Conservation (phyloP, 2,329 filamentous ascomycete species). For the Gremmenia infestans region DNA sequence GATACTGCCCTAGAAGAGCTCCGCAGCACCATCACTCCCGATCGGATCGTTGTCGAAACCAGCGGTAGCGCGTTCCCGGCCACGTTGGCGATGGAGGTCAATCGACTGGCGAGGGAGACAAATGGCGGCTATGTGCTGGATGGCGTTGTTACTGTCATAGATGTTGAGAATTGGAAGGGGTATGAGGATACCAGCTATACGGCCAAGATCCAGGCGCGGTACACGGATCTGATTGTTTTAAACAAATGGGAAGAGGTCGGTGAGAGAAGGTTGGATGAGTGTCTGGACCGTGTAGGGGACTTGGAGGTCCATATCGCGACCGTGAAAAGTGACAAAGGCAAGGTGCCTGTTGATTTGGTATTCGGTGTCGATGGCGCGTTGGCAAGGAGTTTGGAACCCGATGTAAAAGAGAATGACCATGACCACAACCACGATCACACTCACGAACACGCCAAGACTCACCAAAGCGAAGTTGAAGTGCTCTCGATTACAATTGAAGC, state of each 20-base stretch:
- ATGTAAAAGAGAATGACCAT: constrained; percentile 32
- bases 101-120: constrained; percentile 53
- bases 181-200: constrained; percentile 69
- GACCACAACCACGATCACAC: constrained; percentile 64
- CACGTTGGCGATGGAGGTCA: constrained; percentile 67
- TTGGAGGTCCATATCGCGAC: constrained; percentile 63
- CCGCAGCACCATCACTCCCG: constrained; percentile 52
- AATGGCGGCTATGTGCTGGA: constrained; percentile 56
- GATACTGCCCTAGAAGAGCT: constrained; percentile 75
- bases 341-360: constrained; percentile 71
- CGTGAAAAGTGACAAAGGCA: constrained; percentile 79
- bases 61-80: constrained; percentile 61
- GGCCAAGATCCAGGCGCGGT: constrained; percentile 65
- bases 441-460: constrained; percentile 42
- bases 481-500: constrained; percentile 69
- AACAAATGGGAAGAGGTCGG: constrained; percentile 66
- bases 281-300: constrained; percentile 61
- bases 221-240: constrained; percentile 67
- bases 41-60: constrained; percentile 92
- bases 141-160: constrained; percentile 66
- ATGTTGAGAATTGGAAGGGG: constrained; percentile 72
- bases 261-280: constrained; percentile 59
- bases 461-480: constrained; percentile 86
- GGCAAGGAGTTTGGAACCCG: constrained; percentile 49
- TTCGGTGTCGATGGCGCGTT: constrained; percentile 85